Percentiles rank a stretch among this genome's conserved stretches.
phyloP scores from a whole-genome alignment of 108 stramenopile genomes.

The Conticribra weissflogii region DNA sequence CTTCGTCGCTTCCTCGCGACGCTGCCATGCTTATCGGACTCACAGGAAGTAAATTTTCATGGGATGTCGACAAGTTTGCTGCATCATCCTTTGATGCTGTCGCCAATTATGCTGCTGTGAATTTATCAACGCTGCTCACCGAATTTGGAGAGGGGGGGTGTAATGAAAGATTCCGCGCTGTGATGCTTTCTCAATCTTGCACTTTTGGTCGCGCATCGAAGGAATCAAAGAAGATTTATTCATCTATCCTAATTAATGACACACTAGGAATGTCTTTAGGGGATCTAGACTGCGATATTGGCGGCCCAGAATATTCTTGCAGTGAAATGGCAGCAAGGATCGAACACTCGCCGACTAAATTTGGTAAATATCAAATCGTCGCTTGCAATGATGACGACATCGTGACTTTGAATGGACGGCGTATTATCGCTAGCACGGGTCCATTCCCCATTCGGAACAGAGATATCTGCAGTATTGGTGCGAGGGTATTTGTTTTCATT shows the following conservation, averaged over 20 bases:
- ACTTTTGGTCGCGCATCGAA: constrained; percentile 67
- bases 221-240: constrained; percentile 37
- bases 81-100: constrained; percentile 39
- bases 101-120: constrained; percentile 15
- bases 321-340: constrained; percentile 72
- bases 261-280: constrained; percentile 73
- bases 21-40: constrained; percentile 77
- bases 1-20: constrained; percentile 23
- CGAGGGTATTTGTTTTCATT: constrained; percentile 82
- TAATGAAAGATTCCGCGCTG: constrained; percentile 66
- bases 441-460: constrained; percentile 68
- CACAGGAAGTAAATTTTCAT: constrained; percentile 61
- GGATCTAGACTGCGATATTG: constrained; percentile 77
- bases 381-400: constrained; percentile 73
- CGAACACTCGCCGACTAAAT: constrained; percentile 53
- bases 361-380: constrained; percentile 66
- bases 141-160: constrained; percentile 58
- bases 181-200: constrained; percentile 66
- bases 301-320: constrained; percentile 70
- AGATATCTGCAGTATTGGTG: constrained; percentile 81
- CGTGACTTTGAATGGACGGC: constrained; percentile 79
- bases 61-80: constrained; percentile 60
- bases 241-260: constrained; percentile 38
- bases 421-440: constrained; percentile 73
- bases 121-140: constrained; percentile 21